Evolutionary conservation across 495 filamentous ascomycete genomes (phyloP).

Genomic region (Tuber brumale): DNA sequence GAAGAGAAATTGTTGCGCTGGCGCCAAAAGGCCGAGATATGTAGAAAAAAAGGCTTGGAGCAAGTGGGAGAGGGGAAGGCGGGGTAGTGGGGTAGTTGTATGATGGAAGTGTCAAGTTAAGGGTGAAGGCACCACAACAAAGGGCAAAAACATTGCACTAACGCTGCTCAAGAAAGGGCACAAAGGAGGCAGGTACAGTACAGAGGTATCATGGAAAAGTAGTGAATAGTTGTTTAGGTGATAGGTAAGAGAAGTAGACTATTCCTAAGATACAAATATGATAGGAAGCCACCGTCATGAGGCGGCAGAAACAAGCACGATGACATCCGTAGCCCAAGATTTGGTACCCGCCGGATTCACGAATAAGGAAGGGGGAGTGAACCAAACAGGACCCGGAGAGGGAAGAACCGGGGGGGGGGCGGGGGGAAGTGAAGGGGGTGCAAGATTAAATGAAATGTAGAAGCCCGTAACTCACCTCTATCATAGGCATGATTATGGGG

Average conservation of each 20-base stretch:
- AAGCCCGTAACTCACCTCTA: conserved; percentile 21
- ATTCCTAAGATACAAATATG: conserved; percentile 6
- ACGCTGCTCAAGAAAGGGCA: neutral
- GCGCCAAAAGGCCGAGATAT: neutral
- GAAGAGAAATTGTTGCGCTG: neutral
- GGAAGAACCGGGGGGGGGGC: neutral
- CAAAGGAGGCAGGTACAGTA: neutral
- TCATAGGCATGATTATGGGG: conserved; percentile 21
- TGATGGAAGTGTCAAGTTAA: neutral
- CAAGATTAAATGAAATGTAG: neutral
- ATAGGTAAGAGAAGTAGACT: conserved; percentile 20
- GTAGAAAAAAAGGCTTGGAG: neutral
- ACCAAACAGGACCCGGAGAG: neutral
- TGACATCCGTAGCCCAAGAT: conserved; percentile 20
- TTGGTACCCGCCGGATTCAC: neutral
- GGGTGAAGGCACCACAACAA: neutral
- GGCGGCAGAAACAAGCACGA: conserved; percentile 24
- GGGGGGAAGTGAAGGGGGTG: neutral
- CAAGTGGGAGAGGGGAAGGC: neutral
- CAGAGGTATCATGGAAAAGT: conserved; percentile 10
- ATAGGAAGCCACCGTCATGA: neutral
- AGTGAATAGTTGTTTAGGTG: conserved; percentile 18
- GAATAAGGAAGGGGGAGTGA: neutral
- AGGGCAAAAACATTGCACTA: neutral
- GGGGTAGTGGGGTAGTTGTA: neutral